Percentiles rank a stretch among this genome's conserved stretches.
Evolutionary conservation across 73 alveolate species (phyloP).

Genomic region (Paraurostyla sp.): DNA sequence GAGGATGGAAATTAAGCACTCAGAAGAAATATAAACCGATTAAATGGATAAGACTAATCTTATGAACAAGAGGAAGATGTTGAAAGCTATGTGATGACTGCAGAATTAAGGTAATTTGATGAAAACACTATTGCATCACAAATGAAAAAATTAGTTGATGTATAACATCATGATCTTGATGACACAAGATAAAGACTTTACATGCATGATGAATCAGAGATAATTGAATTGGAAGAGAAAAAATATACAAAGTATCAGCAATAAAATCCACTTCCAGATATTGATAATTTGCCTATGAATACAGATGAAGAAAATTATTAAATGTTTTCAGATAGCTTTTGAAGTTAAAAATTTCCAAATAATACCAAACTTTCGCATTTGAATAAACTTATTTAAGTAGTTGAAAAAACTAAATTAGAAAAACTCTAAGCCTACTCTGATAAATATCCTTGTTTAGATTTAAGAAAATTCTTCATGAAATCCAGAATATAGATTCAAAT

Average conservation of each 20-base stretch:
- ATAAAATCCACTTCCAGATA: background rate
- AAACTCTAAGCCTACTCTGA: slow-evolving; percentile 47
- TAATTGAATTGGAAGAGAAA: background rate
- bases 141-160: background rate
- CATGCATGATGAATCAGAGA: background rate
- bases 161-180: background rate
- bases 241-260: background rate
- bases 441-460: slow-evolving; percentile 60
- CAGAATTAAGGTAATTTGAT: slow-evolving; percentile 16
- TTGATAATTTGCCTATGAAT: slow-evolving; percentile 16
- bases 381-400: slow-evolving; percentile 28
- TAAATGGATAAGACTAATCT: background rate
- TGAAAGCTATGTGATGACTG: background rate
- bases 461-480: slow-evolving; percentile 47
- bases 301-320: slow-evolving; percentile 28
- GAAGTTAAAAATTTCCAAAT: background rate
- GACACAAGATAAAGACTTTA: background rate
- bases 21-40: background rate
- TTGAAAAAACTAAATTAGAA: slow-evolving; percentile 56
- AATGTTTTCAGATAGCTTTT: background rate
- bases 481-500: background rate
- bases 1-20: background rate
- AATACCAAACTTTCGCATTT: background rate
- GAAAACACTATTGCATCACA: background rate
- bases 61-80: background rate